phyloP scores from a whole-genome alignment of 768 basidiomycete species.

The Podaxis carcinomalis region DNA sequence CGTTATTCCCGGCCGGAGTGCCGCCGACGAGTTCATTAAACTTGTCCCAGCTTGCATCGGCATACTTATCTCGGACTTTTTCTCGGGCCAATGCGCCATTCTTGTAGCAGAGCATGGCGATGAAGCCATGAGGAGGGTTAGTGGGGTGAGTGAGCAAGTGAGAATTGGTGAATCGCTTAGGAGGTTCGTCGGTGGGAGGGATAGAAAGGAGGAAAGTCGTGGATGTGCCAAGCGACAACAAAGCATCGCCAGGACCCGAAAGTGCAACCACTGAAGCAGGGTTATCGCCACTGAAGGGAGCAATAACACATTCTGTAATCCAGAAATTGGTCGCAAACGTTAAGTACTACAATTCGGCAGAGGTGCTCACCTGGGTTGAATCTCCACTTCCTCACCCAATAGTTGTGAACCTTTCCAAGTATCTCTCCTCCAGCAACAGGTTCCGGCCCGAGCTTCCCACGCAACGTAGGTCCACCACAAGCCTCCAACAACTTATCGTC shows the following conservation, averaged over 20 bases:
- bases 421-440: constrained; percentile 68
- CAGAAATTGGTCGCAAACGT: background rate
- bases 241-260: constrained; percentile 73
- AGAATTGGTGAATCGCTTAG: constrained; percentile 68
- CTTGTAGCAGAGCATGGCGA: constrained; percentile 92
- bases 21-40: constrained; percentile 66
- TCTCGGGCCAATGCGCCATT: constrained; percentile 83
- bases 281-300: constrained; percentile 89
- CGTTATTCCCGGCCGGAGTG: constrained; percentile 53
- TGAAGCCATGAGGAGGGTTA: constrained; percentile 49
- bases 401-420: constrained; percentile 61
- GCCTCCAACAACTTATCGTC: constrained; percentile 59
- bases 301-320: constrained; percentile 63
- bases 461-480: constrained; percentile 65
- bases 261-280: constrained; percentile 77
- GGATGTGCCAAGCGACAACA: constrained; percentile 85
- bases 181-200: constrained; percentile 58
- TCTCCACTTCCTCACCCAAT: constrained; percentile 76
- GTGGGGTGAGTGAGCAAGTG: constrained; percentile 74
- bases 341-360: background rate
- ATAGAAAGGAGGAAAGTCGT: constrained; percentile 82
- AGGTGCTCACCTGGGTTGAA: constrained; percentile 52
- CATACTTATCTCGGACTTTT: constrained; percentile 65
- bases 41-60: constrained; percentile 53
- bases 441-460: constrained; percentile 68